Evolutionary conservation across 2,329 filamentous ascomycete genomes (phyloP).

Genomic region (Exophiala lecanii-corni): DNA sequence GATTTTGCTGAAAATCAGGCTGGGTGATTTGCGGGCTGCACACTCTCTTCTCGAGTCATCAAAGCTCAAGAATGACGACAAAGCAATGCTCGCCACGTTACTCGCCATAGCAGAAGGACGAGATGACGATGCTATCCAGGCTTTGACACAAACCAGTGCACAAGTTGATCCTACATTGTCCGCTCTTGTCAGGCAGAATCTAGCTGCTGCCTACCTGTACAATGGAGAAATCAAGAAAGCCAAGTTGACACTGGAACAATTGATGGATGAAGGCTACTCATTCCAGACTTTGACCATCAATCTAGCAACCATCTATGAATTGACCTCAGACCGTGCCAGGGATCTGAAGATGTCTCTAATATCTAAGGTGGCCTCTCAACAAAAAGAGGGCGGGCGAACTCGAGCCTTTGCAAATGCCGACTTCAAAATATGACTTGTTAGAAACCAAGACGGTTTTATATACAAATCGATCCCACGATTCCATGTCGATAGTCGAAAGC

Average conservation of each 20-base stretch:
- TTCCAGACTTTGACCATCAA: conserved; percentile 87
- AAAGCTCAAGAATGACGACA: conserved; percentile 37
- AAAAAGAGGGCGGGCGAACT: conserved; percentile 51
- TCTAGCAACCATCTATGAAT: conserved; percentile 82
- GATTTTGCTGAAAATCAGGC: conserved; percentile 67
- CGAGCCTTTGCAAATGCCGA: conserved; percentile 69
- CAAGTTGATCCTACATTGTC: conserved; percentile 42
- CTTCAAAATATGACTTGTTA: conserved; percentile 61
- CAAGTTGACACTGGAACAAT: conserved; percentile 59
- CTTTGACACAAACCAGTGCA: conserved; percentile 8
- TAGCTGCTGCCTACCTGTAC: conserved; percentile 80
- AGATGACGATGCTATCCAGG: conserved; percentile 56
- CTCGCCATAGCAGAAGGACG: conserved; percentile 73
- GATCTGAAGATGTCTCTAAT: conserved; percentile 67
- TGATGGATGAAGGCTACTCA: conserved; percentile 59
- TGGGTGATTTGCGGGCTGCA: conserved; percentile 72
- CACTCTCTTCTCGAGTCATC: conserved; percentile 46
- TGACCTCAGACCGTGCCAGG: conserved; percentile 73
- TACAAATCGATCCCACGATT: conserved; percentile 17
- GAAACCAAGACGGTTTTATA: conserved; percentile 17
- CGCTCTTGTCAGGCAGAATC: conserved; percentile 74
- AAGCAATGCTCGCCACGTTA: conserved; percentile 56
- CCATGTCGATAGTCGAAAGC: conserved; percentile 84
- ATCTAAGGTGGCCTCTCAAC: conserved; percentile 61
- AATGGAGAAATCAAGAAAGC: conserved; percentile 71